Conservation (phyloP, 1,139 yeast genomes). For the Saccharomyces hybrid region DNA sequence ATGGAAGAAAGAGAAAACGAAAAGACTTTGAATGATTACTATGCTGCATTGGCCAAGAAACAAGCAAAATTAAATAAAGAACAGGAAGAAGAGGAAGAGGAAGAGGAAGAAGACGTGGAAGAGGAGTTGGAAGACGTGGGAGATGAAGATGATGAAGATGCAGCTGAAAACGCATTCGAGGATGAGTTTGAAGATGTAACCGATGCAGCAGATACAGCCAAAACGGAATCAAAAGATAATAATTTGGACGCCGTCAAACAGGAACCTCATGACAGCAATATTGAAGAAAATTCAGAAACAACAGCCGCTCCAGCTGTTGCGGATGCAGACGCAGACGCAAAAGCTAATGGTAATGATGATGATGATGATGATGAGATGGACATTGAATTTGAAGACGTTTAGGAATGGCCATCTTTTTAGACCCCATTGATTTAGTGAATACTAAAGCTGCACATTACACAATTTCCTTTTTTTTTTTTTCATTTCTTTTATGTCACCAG, state of each 20-base stretch:
- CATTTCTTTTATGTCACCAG: background rate
- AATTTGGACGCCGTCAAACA: background rate
- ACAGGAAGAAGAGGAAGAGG: conserved; percentile 40
- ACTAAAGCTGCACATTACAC: background rate
- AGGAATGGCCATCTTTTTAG: background rate
- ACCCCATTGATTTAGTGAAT: background rate
- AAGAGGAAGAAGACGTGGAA: conserved; percentile 21
- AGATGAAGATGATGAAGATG: conserved; percentile 33
- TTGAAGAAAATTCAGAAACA: background rate
- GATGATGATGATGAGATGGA: conserved; percentile 27
- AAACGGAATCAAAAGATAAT: conserved; percentile 1
- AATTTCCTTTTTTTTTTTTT: background rate
- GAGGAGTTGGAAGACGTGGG: conserved; percentile 42
- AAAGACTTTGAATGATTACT: conserved; percentile 53
- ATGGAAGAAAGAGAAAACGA: conserved; percentile 49
- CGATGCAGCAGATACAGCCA: conserved; percentile 6
- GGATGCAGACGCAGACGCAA: conserved; percentile 27
- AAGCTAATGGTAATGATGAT: conserved; percentile 37
- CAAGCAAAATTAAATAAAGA: conserved; percentile 46
- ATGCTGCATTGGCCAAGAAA: conserved; percentile 49
- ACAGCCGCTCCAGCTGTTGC: background rate
- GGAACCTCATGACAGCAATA: conserved; percentile 21
- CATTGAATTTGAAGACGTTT: conserved; percentile 34
- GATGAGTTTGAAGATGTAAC: conserved; percentile 32
- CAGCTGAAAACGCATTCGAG: conserved; percentile 47